A percentile compares a stretch with the other conserved stretches of the same genome.
phyloP scores from a whole-genome alignment of 2,329 filamentous ascomycete species.

The Alternaria triticimaculans region DNA sequence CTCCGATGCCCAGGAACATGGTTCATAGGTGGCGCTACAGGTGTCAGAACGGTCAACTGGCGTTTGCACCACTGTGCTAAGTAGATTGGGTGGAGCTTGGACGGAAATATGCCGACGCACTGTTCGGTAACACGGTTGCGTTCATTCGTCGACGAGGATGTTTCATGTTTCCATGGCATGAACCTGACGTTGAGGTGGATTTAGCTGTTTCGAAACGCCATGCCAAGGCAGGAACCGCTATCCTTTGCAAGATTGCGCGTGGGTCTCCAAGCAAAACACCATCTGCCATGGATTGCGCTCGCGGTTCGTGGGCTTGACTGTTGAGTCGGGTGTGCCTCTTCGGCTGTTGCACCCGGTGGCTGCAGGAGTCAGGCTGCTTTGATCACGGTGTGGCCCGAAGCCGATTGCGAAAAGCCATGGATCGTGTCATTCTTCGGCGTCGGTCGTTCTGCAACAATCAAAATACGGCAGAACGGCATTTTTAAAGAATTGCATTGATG shows the following conservation, averaged over 20 bases:
- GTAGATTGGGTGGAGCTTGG: constrained; percentile 32
- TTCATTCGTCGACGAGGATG: constrained; percentile 16
- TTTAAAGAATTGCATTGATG: background rate
- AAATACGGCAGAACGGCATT: background rate
- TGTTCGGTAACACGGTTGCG: background rate
- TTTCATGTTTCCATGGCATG: constrained; percentile 19
- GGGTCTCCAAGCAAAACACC: constrained; percentile 5
- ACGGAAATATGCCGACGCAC: constrained; percentile 16
- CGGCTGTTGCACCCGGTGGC: background rate
- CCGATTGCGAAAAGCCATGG: background rate
- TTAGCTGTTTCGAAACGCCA: constrained; percentile 30
- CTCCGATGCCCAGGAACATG: constrained; percentile 16
- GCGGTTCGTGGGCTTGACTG: background rate
- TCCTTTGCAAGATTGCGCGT: constrained; percentile 11
- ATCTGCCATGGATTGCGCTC: background rate
- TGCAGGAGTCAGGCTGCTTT: background rate
- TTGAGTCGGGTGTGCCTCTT: background rate
- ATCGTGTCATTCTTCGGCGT: background rate
- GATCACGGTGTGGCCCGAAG: background rate
- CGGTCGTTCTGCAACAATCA: background rate
- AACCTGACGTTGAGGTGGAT: constrained; percentile 18
- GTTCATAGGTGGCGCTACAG: constrained; percentile 16
- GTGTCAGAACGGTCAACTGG: constrained; percentile 23
- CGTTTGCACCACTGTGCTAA: constrained; percentile 26
- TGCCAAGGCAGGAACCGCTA: constrained; percentile 16